phyloP scores from a whole-genome alignment of 768 basidiomycete species.

The Auricularia cornea region DNA sequence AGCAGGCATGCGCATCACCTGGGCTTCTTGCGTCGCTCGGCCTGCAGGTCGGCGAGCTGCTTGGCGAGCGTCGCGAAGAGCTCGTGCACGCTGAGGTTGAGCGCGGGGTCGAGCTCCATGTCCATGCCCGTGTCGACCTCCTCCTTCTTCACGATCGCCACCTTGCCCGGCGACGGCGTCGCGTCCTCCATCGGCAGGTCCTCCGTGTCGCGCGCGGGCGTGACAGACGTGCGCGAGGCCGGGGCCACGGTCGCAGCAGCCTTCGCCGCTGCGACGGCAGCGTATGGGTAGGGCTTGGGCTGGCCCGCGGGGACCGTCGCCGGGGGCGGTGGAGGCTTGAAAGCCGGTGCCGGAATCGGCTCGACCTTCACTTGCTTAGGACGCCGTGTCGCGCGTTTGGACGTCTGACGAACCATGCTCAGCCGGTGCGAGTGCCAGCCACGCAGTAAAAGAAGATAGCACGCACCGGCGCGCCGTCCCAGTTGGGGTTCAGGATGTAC shows the following conservation, averaged over 20 bases:
- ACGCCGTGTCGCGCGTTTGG: conserved; percentile 67
- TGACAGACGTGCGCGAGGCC: background rate
- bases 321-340: background rate
- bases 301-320: background rate
- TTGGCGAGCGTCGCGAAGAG: background rate
- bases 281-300: background rate
- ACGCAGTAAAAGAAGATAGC: background rate
- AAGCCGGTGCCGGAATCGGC: background rate
- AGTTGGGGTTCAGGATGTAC: conserved; percentile 65
- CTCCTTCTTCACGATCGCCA: background rate
- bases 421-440: background rate
- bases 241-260: background rate
- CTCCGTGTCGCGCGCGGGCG: background rate
- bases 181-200: background rate
- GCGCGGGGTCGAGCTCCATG: background rate
- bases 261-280: background rate
- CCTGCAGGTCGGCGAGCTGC: background rate
- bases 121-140: background rate
- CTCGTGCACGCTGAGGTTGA: background rate
- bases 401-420: conserved; percentile 42
- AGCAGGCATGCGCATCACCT: background rate
- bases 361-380: conserved; percentile 37
- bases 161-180: background rate
- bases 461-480: conserved; percentile 78
- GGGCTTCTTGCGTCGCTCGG: background rate